Base-by-base conservation (phyloP, 805 yeast species). In the Pichia manshurica region DNA sequence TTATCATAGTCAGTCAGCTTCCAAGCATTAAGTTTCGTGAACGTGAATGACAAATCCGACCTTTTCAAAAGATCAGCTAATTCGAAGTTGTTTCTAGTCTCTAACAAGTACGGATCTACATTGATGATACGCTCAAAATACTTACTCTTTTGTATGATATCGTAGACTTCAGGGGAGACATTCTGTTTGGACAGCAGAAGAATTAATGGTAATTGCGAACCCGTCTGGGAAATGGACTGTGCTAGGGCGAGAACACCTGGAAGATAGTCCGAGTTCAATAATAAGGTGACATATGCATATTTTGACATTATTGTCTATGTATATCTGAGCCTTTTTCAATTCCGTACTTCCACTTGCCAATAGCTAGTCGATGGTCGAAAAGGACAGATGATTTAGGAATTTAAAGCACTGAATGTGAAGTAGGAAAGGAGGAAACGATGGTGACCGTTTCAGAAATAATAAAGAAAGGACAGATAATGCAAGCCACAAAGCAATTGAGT, bases 21-120 rank as follows among this genome's bases (percentile, higher is more conserved):
- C 86, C 87, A 83, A 29, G 78, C 64, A 42, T 72, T 68, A 29
- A 83, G 62, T 58, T 83, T 83, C 28, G 84, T 74, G 53, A 74
- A 68, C 3, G 81, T 71, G 21, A 46, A 52, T 20, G 50, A 50
- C 42, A 67, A 53, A 28, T 67, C 70, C 12, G 58, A 52, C 42
- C 71, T 54, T n/a, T 58, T 48, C 35, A 63, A 53, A n/a, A 63
- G 44, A 7, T 46, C 16, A 8, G 42, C 39, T 23, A 64, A 54
- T 28, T 53, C 55, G 17, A 42, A 44, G 8, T 46, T 47, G 20
- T 60, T 55, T 33, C 53, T 57, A 1, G 62, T 49, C 15, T 33
- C 20, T 9, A 62, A 37, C 6, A 65, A 42, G 22, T 53, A 47
- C 22, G 42, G 50, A 42, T 59, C 64, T 12, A 65, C 48, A 35